Evolutionary conservation across 441 rosid genomes (phyloP).

Genomic region (Euphorbia neoarborescens): DNA sequence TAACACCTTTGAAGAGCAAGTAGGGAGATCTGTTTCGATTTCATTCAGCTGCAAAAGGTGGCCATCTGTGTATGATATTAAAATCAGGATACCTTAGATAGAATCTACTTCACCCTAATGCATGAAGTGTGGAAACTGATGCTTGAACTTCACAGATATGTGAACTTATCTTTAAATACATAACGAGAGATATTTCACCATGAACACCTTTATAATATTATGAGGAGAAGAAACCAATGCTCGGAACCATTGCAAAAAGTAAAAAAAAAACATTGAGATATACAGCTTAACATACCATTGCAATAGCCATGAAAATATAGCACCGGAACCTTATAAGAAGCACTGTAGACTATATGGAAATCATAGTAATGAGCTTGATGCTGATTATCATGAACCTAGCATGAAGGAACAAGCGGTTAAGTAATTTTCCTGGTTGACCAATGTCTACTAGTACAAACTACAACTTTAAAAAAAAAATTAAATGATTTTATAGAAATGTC

Average conservation of each 20-base stretch:
- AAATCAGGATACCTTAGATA: constrained; percentile 4
- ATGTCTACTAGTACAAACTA: not conserved
- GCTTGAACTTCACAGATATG: not conserved
- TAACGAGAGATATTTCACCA: not conserved
- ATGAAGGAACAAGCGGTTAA: constrained; percentile 7
- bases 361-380: constrained; percentile 53
- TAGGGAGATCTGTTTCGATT: constrained; percentile 61
- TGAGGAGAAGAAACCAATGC: not conserved
- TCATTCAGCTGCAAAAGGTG: constrained; percentile 46
- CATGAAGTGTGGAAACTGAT: not conserved
- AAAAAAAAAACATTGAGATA: not conserved
- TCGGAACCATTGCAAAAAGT: not conserved
- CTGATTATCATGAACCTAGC: constrained; percentile 35
- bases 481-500: constrained; percentile 3
- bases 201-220: not conserved
- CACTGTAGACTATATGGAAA: constrained; percentile 64
- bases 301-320: constrained; percentile 59
- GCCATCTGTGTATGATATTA: constrained; percentile 40
- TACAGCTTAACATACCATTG: constrained; percentile 35
- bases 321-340: constrained; percentile 63
- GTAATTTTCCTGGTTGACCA: not conserved
- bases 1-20: constrained; percentile 50
- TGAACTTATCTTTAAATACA: not conserved
- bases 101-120: not conserved
- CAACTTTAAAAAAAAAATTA: not conserved